These are phyloP conservation scores for Cicer judaicum DNA, from an alignment of 306 rosid genomes.

Conservation along the genomic window DNA sequence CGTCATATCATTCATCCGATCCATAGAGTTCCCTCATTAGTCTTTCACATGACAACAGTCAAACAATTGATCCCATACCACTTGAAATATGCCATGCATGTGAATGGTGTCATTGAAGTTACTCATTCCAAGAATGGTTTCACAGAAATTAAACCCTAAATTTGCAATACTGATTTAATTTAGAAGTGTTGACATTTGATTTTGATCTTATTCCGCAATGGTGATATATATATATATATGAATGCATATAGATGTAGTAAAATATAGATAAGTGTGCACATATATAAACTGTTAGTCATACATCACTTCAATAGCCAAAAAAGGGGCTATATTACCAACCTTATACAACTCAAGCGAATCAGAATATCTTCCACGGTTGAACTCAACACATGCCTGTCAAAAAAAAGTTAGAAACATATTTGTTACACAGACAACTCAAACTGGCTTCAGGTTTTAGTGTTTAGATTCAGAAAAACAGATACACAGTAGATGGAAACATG, in stretches of 20 bases:
- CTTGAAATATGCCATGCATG: slow-evolving; percentile 36
- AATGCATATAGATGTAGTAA: slow-evolving; percentile 1
- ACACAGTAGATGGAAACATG: slow-evolving; percentile 12
- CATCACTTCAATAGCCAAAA: slow-evolving; percentile 40
- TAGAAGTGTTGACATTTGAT: slow-evolving; percentile 4
- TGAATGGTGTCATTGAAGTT: slow-evolving; percentile 1
- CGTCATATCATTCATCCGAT: slow-evolving; percentile 35
- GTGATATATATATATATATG: not conserved
- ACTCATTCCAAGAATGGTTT: slow-evolving; percentile 27
- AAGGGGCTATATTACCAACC: slow-evolving; percentile 62
- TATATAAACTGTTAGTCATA: slow-evolving; percentile 33
- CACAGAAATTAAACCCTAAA: slow-evolving; percentile 27
- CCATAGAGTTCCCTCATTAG: slow-evolving; percentile 10
- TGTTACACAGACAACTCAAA: slow-evolving; percentile 34
- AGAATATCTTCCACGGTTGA: slow-evolving; percentile 83
- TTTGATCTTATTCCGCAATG: not conserved
- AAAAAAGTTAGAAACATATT: slow-evolving; percentile 40
- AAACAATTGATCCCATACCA: slow-evolving; percentile 32
- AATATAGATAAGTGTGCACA: slow-evolving; percentile 34
- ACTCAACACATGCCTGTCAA: slow-evolving; percentile 97
- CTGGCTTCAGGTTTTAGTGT: slow-evolving; percentile 23
- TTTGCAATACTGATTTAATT: slow-evolving; percentile 15
- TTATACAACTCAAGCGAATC: slow-evolving; percentile 94
- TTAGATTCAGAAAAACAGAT: slow-evolving; percentile 31
- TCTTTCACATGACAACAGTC: slow-evolving; percentile 23